phyloP scores from a whole-genome alignment of 2,329 filamentous ascomycete genomes.

The Trichophyton schoenleinii region DNA sequence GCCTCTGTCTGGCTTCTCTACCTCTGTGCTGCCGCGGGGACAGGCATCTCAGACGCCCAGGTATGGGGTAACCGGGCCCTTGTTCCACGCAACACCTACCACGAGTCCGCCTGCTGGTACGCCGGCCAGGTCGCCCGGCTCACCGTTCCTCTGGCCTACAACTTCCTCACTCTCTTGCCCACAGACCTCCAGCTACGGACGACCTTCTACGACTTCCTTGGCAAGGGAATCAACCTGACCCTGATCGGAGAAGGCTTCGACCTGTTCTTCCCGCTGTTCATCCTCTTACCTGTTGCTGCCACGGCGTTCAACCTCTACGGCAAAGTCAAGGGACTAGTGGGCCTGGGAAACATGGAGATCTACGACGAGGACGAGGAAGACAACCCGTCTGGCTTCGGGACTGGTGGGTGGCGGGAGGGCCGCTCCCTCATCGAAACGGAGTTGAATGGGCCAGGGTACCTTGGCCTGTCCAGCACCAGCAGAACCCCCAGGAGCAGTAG shows the following conservation, averaged over 20 bases:
- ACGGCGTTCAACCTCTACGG: conserved; percentile 85
- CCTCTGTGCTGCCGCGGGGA: conserved; percentile 84
- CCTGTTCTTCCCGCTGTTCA: conserved; percentile 74
- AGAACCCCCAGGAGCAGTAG: neutral
- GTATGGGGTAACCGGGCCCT: conserved; percentile 95
- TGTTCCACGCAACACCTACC: conserved; percentile 79
- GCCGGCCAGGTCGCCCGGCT: conserved; percentile 83
- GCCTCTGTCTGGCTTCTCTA: conserved; percentile 85
- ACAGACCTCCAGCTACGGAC: conserved; percentile 60
- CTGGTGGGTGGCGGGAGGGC: conserved; percentile 82
- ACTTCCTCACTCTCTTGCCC: conserved; percentile 85
- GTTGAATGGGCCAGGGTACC: conserved; percentile 48
- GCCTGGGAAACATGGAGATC: conserved; percentile 67
- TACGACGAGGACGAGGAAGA: conserved; percentile 47
- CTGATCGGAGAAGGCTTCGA: conserved; percentile 74
- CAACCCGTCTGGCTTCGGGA: conserved; percentile 53
- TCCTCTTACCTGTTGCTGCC: conserved; percentile 72
- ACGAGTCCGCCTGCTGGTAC: conserved; percentile 93
- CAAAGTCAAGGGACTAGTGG: conserved; percentile 60
- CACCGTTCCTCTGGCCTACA: conserved; percentile 86
- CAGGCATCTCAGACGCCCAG: conserved; percentile 79
- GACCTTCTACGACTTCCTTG: conserved; percentile 78
- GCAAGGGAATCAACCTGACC: conserved; percentile 69
- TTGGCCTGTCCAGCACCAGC: conserved; percentile 27
- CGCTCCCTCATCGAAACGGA: conserved; percentile 82